Percentiles rank a stretch among this genome's conserved stretches.
These are phyloP conservation scores for Fusarium kyushuense DNA, from an alignment of 2,329 filamentous ascomycete genomes.

Conservation along the genomic window DNA sequence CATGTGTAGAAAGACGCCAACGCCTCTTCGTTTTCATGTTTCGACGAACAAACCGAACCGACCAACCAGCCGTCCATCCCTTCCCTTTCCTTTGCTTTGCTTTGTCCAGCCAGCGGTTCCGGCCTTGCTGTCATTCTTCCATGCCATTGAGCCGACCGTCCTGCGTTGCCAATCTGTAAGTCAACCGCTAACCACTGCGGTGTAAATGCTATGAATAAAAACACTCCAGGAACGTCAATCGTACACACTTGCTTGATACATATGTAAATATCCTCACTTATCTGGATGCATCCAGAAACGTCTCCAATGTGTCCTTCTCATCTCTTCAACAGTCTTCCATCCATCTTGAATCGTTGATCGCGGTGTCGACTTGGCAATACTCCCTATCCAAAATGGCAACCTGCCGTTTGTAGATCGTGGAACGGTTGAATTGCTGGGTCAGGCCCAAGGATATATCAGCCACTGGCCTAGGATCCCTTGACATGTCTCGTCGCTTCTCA, in stretches of 20 bases:
- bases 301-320: constrained; percentile 38
- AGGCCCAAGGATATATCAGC: constrained; percentile 3
- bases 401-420: constrained; percentile 30
- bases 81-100: background rate
- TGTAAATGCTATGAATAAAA: constrained; percentile 37
- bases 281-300: constrained; percentile 44
- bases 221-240: constrained; percentile 38
- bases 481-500: constrained; percentile 35
- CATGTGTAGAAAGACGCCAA: constrained; percentile 49
- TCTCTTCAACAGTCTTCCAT: constrained; percentile 21
- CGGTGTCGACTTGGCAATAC: constrained; percentile 14
- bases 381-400: constrained; percentile 45
- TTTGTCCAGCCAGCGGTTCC: constrained; percentile 16
- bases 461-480: background rate
- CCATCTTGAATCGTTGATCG: constrained; percentile 25
- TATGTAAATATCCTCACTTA: constrained; percentile 28
- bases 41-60: constrained; percentile 28
- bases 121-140: constrained; percentile 36
- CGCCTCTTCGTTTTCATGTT: constrained; percentile 45
- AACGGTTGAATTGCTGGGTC: background rate
- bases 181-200: constrained; percentile 33
- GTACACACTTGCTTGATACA: constrained; percentile 43
- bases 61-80: constrained; percentile 16
- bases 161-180: constrained; percentile 43
- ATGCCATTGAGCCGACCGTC: constrained; percentile 19